These are phyloP conservation scores for Fraxinus excelsior DNA, from an alignment of 257 asterid genomes.

Conservation along the genomic window DNA sequence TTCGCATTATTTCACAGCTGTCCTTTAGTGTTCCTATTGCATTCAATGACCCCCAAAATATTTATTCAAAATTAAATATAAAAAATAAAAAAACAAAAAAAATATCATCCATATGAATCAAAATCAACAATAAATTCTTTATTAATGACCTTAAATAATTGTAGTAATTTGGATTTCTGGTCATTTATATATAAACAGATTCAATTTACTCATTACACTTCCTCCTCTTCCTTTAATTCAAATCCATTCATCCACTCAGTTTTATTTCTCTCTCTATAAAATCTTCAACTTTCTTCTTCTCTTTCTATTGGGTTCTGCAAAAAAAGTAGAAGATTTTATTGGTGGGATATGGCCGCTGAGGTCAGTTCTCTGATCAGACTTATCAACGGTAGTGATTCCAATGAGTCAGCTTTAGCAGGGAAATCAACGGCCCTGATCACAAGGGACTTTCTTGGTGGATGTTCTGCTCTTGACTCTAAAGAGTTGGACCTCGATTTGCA, in stretches of 20 bases:
- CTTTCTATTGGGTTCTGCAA: slow-evolving; percentile 6
- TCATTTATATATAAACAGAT: not conserved
- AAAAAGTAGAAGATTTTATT: not conserved
- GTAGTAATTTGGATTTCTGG: slow-evolving; percentile 15
- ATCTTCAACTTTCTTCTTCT: not conserved
- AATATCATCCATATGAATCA: slow-evolving; percentile 15
- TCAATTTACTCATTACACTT: no score
- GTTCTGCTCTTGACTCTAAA: slow-evolving; percentile 59
- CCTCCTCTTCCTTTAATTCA: not conserved
- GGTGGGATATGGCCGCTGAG: slow-evolving; percentile 76
- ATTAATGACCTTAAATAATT: slow-evolving; percentile 27
- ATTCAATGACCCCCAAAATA: slow-evolving; percentile 38
- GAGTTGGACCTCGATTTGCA: slow-evolving; percentile 93
- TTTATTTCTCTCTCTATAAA: slow-evolving; percentile 10
- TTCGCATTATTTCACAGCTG: slow-evolving; percentile 62
- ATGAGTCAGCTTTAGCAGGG: slow-evolving; percentile 32
- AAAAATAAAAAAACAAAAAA: not conserved
- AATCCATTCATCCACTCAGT: no score
- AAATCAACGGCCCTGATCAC: slow-evolving; percentile 73
- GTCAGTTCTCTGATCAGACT: slow-evolving; percentile 68
- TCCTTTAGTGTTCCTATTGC: slow-evolving; percentile 51
- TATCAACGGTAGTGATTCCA: slow-evolving; percentile 57
- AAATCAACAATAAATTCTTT: slow-evolving; percentile 34
- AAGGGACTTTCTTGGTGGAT: slow-evolving; percentile 76
- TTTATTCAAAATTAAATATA: not conserved